These are phyloP conservation scores for Yamadazyma songkhlaensis DNA, from an alignment of 1,139 yeast species.

Conservation along the genomic window DNA sequence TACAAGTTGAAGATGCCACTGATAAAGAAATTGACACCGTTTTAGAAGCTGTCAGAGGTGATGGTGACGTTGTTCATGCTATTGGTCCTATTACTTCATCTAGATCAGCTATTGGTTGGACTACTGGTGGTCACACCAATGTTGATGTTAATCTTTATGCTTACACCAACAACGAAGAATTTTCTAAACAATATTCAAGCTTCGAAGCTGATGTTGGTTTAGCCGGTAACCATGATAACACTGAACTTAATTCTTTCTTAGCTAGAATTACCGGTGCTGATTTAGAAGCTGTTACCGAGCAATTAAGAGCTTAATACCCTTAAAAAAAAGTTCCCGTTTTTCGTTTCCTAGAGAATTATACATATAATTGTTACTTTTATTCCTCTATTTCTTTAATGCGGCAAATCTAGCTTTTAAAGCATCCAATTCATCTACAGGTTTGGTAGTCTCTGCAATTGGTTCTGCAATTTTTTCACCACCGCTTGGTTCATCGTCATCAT, in stretches of 20 bases:
- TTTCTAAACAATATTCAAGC: slow-evolving; percentile 32
- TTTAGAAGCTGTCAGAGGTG: slow-evolving; percentile 18
- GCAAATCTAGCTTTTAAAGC: slow-evolving; percentile 45
- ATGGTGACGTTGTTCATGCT: slow-evolving; percentile 13
- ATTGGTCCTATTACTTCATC: slow-evolving; percentile 49
- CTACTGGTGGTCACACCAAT: slow-evolving; percentile 88
- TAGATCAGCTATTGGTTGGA: slow-evolving; percentile 83
- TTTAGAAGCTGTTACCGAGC: slow-evolving; percentile 46
- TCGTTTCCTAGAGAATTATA: slow-evolving; percentile 21
- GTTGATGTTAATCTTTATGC: slow-evolving; percentile 87
- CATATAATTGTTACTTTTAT: too few species aligned
- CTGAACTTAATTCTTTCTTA: slow-evolving; percentile 74
- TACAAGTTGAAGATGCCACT: slow-evolving; percentile 59
- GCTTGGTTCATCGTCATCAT: slow-evolving; percentile 18
- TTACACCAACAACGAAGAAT: slow-evolving; percentile 51
- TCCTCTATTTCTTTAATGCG: slow-evolving; percentile 34
- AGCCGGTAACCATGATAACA: slow-evolving; percentile 80
- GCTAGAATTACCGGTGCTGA: slow-evolving; percentile 53
- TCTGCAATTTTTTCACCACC: slow-evolving; percentile 19
- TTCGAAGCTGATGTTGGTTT: slow-evolving; percentile 41
- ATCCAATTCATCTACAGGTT: slow-evolving; percentile 33
- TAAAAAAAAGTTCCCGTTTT: neutral
- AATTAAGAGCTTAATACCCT: slow-evolving; percentile 6
- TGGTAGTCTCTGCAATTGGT: slow-evolving; percentile 7
- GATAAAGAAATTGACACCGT: slow-evolving; percentile 41